Base-by-base conservation (phyloP, 768 basidiomycete species). In the Lactifluus subvellereus region DNA sequence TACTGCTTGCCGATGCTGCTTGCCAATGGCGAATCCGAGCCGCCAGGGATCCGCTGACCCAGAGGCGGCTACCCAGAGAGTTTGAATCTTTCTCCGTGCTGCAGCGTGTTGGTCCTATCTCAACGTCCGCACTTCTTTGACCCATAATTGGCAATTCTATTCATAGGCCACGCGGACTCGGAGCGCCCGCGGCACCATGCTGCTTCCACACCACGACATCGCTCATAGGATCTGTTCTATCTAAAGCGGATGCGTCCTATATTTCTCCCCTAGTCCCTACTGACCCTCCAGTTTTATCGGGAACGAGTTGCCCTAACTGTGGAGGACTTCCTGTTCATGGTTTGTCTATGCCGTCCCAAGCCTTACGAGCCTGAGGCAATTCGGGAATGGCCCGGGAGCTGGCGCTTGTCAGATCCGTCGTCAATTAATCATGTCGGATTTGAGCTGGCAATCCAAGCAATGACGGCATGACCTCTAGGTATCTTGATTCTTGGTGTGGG, bases 401-500 rank as follows among this genome's bases (percentile, higher is more conserved):
- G 13, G 16, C 14, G 6, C n/a, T 27, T 32, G 32, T n/a, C 30
- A 20, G 47, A 16, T n/a, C 32, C 0, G 42, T 43, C 27, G 27
- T 8, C 6, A 8, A 40, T 27, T 6, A 7, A 40, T 42, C 33
- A 35, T 13, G 3, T 10, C 27, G 47, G 40, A 27, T 8, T 45
- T 5, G 50, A 52, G 27, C 49, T 27, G 18, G 11, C n/a, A 37
- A 11, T 18, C 20, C 38, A 27, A 30, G 14, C 43, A 51, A 51
- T 60, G 59, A 53, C 16, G 32, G 16, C 32, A 8, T 22, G 9
- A 40, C 59, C 59, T 60, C 58, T 50, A 42, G 59, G 51, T 16
- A 3, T 30, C 49, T 32, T 18, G n/a, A 32, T 22, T 27, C 10
- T 16, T 27, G 13, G 7, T 42, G 7, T 60, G 32, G 42, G 43